Base-by-base conservation (phyloP, 768 basidiomycete species). In the Tubosaeta brunneosetosa region DNA sequence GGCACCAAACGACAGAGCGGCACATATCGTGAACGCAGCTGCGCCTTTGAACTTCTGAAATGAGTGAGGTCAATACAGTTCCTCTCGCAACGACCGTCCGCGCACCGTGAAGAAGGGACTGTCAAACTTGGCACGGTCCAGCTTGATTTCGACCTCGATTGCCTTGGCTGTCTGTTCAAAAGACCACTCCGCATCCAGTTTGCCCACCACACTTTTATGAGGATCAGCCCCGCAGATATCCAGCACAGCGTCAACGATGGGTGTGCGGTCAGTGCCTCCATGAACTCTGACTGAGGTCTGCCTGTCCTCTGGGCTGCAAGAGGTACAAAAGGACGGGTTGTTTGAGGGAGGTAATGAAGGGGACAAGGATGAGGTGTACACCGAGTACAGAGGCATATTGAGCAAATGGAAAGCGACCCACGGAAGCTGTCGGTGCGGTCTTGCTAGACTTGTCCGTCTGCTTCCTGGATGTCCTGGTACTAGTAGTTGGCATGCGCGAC, bases 161-260 rank as follows among this genome's bases (percentile, higher is more conserved):
- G 76, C 75, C 31, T 74, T 65, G 34, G 74, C 52, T 0, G 66
- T 57, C 42, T 72, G 69, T 14, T 74, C 73, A 13, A 78, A 73
- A 64, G 72, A 77, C 86, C 84, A 88, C 22, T 61, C 52, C 82
- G 73, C 58, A 90, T 62, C 75, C 81, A 85, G 3, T 78, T 79
- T 1, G 78, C 84, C 87, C 89, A 93, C 84, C 85, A 89, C 10
- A 72, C 70, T 60, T 86, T 77, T 32, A 88, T 62, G 3, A 87
- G 52, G 4, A 66, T 58, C 1, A 77, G 74, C 1, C 88, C 90
- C 0, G 69, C 55, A 46, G 77, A 77, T 34, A 83, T 68, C 71
- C 82, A 89, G 6, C 71, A 52, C 49, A 88, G 66, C 0, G 88
- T 89, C 34, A 68, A 63, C 4, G 74, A 66, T 8, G 88, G 86